A percentile compares a stretch with the other conserved stretches of the same genome.
These are phyloP conservation scores for Eleusine coracana DNA, from an alignment of 176 grass and related monocot genomes.

Conservation along the genomic window DNA sequence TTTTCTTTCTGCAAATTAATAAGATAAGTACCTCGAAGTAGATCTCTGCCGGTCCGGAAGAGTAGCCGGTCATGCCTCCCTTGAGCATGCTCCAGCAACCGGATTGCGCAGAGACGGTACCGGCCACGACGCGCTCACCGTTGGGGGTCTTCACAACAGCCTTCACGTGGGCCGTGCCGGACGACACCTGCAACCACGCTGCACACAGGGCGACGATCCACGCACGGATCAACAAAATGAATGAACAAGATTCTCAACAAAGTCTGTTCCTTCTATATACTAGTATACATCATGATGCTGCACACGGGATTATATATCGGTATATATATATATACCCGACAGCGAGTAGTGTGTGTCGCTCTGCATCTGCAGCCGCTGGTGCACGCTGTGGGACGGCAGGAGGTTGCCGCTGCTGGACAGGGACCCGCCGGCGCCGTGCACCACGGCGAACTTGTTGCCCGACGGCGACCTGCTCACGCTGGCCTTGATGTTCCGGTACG, in stretches of 20 bases:
- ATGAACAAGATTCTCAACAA: neutral
- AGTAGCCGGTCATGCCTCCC: slow-evolving; percentile 67
- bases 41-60: slow-evolving; percentile 55
- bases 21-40: slow-evolving; percentile 59
- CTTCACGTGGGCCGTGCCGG: slow-evolving; percentile 52
- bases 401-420: slow-evolving; percentile 26
- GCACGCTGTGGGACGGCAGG: slow-evolving; percentile 52
- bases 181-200: slow-evolving; percentile 70
- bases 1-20: no score
- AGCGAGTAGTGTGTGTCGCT: slow-evolving; percentile 59
- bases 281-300: neutral
- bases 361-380: slow-evolving; percentile 63
- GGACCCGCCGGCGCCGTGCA: slow-evolving; percentile 11
- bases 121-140: slow-evolving; percentile 40
- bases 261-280: neutral
- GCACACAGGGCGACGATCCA: neutral
- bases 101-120: slow-evolving; percentile 38
- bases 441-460: slow-evolving; percentile 56
- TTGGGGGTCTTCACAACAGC: slow-evolving; percentile 43
- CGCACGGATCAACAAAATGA: neutral
- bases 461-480: slow-evolving; percentile 41
- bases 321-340: slow-evolving; percentile 62
- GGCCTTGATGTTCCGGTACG: slow-evolving; percentile 40
- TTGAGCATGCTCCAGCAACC: slow-evolving; percentile 93
- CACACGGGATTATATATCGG: no score